Base-by-base conservation (phyloP, 208 protist species). In the Tritrichomonas musculus region DNA sequence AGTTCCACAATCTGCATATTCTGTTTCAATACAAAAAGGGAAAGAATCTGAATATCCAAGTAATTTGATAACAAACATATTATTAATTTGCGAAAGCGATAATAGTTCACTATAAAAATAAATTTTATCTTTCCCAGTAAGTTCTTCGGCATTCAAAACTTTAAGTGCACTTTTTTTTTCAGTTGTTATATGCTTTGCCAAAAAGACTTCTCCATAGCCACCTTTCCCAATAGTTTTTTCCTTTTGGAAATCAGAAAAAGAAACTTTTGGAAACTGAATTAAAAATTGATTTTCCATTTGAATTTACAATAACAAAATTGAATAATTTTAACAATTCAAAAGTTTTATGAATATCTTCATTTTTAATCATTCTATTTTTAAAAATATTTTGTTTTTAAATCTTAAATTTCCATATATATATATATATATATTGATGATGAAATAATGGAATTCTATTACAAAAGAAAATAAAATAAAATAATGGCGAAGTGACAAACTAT, bases 11-110 rank as follows among this genome's bases (percentile, higher is more conserved):
- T 50, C 73, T 9, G 50, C 41, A 44, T 47, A 82, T 50, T 47
- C 41, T 82, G 73, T 82, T 36, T n/a, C 41, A 36, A 82, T 82
- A 30, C n/a, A 82, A 82, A 53, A 82, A 50, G 73, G 73, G 41
- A 20, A 82, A n/a, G 73, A 53, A 30, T 53, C n/a, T 53, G 73
- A 53, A 82, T 47, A 82, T 50, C 73, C 73, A 53, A 82, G 50
- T 50, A 82, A 82, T 53, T 25, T 33, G 13, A 82, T 36, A 53
- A 82, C 47, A 82, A 82, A 82, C 3, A 30, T n/a, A 36, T 25
- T 47, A 82, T 82, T 25, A 30, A 33, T 53, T 5, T 20, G 50
- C 1, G 73, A 33, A 50, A 82, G 41, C 0, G 50, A n/a, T 25
- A 47, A 53, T 53, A 82, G 39, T 82, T 82, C 73, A 20, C 73